A percentile compares a stretch with the other conserved stretches of the same genome.
These are phyloP conservation scores for Eudorina sp. DNA, from an alignment of 139 green algal genomes.

Conservation along the genomic window DNA sequence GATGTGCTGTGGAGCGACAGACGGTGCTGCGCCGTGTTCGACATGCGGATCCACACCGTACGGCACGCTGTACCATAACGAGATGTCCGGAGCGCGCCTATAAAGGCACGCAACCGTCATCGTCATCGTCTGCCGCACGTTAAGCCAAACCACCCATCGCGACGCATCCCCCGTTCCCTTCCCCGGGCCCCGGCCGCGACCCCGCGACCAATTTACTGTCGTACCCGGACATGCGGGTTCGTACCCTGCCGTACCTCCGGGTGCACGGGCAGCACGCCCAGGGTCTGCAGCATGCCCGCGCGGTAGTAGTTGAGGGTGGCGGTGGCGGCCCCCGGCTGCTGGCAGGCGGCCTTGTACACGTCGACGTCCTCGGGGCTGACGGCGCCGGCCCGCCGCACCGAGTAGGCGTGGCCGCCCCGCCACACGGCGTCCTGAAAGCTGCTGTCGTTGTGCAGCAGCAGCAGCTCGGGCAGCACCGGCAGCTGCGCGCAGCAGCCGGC, in stretches of 20 bases:
- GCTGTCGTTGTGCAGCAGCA: constrained; percentile 10
- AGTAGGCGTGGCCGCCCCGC: not conserved
- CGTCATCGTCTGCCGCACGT: no score
- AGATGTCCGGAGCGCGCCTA: no score
- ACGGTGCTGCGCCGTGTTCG: no score
- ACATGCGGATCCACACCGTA: no score
- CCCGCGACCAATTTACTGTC: no score
- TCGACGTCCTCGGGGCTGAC: constrained; percentile 6
- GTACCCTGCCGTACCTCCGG: not conserved
- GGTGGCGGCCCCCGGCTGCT: constrained; percentile 56
- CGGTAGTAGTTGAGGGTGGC: constrained; percentile 68
- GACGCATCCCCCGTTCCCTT: no score
- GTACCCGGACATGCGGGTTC: no score
- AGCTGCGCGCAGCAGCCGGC: not conserved
- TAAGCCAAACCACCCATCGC: no score
- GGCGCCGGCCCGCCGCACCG: not conserved
- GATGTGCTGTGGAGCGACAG: no score
- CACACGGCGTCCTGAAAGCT: not conserved
- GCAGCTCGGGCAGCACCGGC: constrained; percentile 32
- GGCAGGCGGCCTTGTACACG: constrained; percentile 43
- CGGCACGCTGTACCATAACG: no score
- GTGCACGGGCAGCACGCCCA: not conserved
- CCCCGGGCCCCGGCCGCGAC: not conserved
- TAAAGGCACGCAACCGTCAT: no score
- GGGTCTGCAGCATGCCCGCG: not conserved